Conservation (phyloP, 2,329 filamentous ascomycete genomes). For the Periglandula ipomoeae region DNA sequence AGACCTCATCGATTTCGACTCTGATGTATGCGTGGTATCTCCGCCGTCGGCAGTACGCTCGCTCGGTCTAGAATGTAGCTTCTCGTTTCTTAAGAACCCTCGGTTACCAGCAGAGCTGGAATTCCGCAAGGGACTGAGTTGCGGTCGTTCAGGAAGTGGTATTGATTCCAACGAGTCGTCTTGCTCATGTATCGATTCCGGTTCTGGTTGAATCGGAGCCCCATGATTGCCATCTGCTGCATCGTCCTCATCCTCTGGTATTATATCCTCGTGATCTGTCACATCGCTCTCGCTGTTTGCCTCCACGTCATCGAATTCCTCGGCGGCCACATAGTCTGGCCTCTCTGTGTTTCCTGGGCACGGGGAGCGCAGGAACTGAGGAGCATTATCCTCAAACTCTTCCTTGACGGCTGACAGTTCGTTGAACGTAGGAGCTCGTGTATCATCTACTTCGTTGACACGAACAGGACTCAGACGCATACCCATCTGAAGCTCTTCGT, state of each 20-base stretch:
- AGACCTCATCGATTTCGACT: slow-evolving; percentile 18
- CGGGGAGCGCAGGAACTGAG: slow-evolving; percentile 17
- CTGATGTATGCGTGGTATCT: slow-evolving; percentile 34
- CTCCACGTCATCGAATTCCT: slow-evolving; percentile 17
- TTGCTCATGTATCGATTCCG: slow-evolving; percentile 13
- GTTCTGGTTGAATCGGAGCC: slow-evolving; percentile 22
- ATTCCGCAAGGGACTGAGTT: slow-evolving; percentile 42
- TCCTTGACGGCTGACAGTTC: slow-evolving; percentile 38
- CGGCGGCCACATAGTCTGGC: slow-evolving; percentile 1
- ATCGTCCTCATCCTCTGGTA: slow-evolving; percentile 33
- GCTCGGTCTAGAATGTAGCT: slow-evolving; percentile 23
- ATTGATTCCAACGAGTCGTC: slow-evolving; percentile 25
- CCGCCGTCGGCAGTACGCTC: slow-evolving; percentile 38
- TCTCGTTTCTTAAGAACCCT: slow-evolving; percentile 18
- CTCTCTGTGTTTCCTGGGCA: slow-evolving; percentile 15
- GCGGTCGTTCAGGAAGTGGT: slow-evolving; percentile 37
- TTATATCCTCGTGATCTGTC: slow-evolving; percentile 36
- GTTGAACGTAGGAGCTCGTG: slow-evolving; percentile 26
- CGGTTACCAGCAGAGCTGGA: slow-evolving; percentile 42
- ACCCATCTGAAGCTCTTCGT: slow-evolving; percentile 59
- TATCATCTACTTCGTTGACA: slow-evolving; percentile 42
- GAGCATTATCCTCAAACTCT: slow-evolving; percentile 26
- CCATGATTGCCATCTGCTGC: slow-evolving; percentile 35
- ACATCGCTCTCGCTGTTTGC: slow-evolving; percentile 28
- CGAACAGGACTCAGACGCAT: slow-evolving; percentile 53